Base-by-base conservation (phyloP, 495 filamentous ascomycete species). In the Daldinia decipiens region DNA sequence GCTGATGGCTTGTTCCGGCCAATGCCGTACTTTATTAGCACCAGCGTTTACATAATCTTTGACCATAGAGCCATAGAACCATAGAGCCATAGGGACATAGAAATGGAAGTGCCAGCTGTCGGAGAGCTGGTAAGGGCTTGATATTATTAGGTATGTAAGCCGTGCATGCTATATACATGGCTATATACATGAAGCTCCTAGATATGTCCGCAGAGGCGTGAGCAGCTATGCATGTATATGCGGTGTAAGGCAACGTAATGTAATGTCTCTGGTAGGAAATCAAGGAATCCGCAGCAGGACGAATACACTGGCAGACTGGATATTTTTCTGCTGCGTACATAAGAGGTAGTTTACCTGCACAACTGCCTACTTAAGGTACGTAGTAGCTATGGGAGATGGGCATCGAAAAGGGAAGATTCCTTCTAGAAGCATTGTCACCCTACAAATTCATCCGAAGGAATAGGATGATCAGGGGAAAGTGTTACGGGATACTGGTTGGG, bases 381-480 rank as follows among this genome's bases (percentile, higher is more conserved):
- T 7, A 17, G 12, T 31, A 17, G 51, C 11, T 31, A 32, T 17
- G 21, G 9, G n/a, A 47, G n/a, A 47, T 53, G 7, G 3, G n/a
- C 31, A 17, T 53, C 31, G 53, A 56, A 36, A 38, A 45, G 39
- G 45, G 26, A 38, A 36, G 60, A 73, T 61, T 68, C 65, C 61
- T 73, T 73, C 70, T 73, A 73, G 70, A 73, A 73, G 70, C 70
- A 73, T 62, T 68, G 52, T 29, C 53, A 73, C 65, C 65, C 50
- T 64, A 50, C 38, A 39, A 47, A 40, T 66, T 71, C 57, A 53
- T 62, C 62, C 52, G 63, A 67, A 68, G 60, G 65, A 68, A 68
- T 68, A 38, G 60, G 65, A 68, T 66, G 70, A 68, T 73, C 70
- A 73, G 70, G 61, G 70, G 70, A 62, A 65, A 59, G 45, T 52